phyloP scores from a whole-genome alignment of 1,284 basidiomycete genomes.

The Lignosus rhinocerotis region DNA sequence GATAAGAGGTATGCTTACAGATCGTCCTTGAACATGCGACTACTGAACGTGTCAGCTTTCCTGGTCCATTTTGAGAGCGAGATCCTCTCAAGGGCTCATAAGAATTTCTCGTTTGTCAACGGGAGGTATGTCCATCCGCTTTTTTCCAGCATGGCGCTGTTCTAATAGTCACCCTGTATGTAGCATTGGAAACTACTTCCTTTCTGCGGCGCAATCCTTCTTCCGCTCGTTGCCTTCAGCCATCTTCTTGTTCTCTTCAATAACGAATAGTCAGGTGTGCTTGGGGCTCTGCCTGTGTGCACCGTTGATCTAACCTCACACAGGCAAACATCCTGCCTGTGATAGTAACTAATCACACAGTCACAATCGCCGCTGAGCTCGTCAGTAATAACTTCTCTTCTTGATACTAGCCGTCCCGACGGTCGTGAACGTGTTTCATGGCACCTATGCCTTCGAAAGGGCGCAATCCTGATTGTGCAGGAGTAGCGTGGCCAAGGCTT shows the following conservation, averaged over 20 bases:
- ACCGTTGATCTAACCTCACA: neutral
- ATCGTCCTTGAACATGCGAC: neutral
- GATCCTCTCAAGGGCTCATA: constrained; percentile 84
- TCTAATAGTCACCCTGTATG: neutral
- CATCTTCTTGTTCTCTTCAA: constrained; percentile 93
- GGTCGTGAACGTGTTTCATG: neutral
- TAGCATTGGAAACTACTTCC: constrained; percentile 87
- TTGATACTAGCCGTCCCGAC: neutral
- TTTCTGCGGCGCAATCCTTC: constrained; percentile 84
- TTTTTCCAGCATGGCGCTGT: neutral
- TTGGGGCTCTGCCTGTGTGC: neutral
- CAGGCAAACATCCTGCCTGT: constrained; percentile 85
- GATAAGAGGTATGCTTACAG: constrained; percentile 65
- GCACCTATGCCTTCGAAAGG: neutral
- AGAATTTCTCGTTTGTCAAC: constrained; percentile 88
- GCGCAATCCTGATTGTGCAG: too few species aligned
- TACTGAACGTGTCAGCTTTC: constrained; percentile 58
- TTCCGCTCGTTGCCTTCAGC: constrained; percentile 91
- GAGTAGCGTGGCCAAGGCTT: too few species aligned
- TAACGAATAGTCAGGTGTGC: constrained; percentile 72
- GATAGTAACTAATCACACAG: constrained; percentile 93
- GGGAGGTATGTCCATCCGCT: constrained; percentile 55
- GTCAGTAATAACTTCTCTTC: constrained; percentile 41
- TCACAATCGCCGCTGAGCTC: constrained; percentile 95
- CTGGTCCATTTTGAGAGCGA: constrained; percentile 90